Conservation (phyloP, 176 grass and related monocot genomes). For the Puya raimondii region DNA sequence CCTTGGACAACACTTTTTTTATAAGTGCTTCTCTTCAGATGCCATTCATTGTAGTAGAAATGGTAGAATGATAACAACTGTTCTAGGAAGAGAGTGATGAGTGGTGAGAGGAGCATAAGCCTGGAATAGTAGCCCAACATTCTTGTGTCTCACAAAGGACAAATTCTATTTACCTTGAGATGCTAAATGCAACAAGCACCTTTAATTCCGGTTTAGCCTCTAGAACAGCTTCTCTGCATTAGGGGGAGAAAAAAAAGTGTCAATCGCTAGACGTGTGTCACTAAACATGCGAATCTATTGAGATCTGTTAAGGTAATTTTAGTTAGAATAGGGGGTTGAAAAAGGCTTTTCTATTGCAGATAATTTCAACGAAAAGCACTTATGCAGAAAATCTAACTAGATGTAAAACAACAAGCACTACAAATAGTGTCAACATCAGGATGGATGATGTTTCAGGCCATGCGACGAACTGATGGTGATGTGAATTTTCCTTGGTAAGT, state of each 20-base stretch:
- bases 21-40: too few relatives aligned
- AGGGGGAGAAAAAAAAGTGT: too few relatives aligned
- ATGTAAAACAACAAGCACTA: too few relatives aligned
- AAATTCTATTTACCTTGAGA: not conserved
- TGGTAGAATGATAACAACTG: not conserved
- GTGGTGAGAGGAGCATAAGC: not conserved
- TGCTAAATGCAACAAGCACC: not conserved
- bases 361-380: not conserved
- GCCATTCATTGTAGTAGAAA: too few relatives aligned
- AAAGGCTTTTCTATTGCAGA: not conserved
- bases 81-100: not conserved
- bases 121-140: slow-evolving; percentile 38
- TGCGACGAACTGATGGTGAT: not conserved
- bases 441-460: not conserved
- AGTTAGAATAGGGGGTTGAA: too few relatives aligned
- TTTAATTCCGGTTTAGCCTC: too few relatives aligned
- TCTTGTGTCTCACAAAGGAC: slow-evolving; percentile 8
- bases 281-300: too few relatives aligned
- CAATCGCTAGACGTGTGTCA: too few relatives aligned
- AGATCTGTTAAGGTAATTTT: too few relatives aligned
- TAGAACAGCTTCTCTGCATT: too few relatives aligned
- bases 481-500: slow-evolving; percentile 4
- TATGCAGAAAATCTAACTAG: not conserved
- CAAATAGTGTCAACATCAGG: too few relatives aligned
- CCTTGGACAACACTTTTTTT: too few relatives aligned